phyloP scores from a whole-genome alignment of 1,284 basidiomycete species.

The Fomitopsis palustris region DNA sequence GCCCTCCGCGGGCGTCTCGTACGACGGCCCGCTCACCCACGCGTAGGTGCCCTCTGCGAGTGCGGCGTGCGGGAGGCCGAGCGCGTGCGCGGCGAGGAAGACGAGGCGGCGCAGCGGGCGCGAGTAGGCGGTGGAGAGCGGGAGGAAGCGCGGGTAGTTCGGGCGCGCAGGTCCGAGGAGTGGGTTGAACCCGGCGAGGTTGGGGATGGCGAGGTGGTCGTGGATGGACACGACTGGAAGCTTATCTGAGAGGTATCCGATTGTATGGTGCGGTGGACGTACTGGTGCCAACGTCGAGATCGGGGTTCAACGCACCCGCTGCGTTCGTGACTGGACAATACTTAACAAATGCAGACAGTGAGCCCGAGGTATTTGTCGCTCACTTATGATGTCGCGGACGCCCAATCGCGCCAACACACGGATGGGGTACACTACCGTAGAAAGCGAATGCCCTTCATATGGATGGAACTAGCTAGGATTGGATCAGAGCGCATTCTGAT shows the following conservation, averaged over 20 bases:
- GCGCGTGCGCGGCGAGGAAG: slow-evolving; percentile 64
- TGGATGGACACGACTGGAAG: slow-evolving; percentile 71
- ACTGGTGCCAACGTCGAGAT: slow-evolving; percentile 80
- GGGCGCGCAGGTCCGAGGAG: slow-evolving; percentile 65
- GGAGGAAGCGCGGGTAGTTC: slow-evolving; percentile 66
- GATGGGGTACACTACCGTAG: slow-evolving; percentile 73
- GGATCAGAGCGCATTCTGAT: not conserved
- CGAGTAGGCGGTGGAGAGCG: slow-evolving; percentile 79
- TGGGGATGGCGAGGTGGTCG: slow-evolving; percentile 81
- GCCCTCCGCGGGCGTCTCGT: slow-evolving; percentile 84
- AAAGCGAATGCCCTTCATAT: slow-evolving; percentile 74
- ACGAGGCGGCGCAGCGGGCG: slow-evolving; percentile 60
- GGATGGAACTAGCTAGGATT: slow-evolving; percentile 62
- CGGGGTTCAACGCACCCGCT: slow-evolving; percentile 71
- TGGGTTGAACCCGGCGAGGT: slow-evolving; percentile 73
- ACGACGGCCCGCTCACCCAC: slow-evolving; percentile 83
- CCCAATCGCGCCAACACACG: slow-evolving; percentile 74
- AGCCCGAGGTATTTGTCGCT: slow-evolving; percentile 20
- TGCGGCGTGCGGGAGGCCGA: slow-evolving; percentile 41
- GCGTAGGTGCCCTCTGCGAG: slow-evolving; percentile 79
- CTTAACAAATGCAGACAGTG: not conserved
- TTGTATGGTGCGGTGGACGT: slow-evolving; percentile 24
- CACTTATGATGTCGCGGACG: slow-evolving; percentile 71
- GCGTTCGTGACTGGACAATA: slow-evolving; percentile 73
- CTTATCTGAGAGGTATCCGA: not conserved